Base-by-base conservation (phyloP, 164 flowering plant species). In the Macadamia tetraphylla region DNA sequence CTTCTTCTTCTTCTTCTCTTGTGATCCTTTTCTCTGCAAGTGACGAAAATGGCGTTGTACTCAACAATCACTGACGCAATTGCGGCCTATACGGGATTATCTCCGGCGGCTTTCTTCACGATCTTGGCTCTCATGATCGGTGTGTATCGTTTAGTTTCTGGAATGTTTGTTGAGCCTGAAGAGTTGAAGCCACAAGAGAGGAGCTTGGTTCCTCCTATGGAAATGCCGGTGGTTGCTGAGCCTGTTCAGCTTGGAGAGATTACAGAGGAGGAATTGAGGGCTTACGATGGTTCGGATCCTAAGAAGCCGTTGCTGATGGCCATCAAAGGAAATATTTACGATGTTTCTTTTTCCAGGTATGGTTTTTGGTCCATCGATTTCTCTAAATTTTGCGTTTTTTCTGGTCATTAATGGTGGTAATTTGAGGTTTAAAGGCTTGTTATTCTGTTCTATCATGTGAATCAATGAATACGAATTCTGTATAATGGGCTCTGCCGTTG, bases 71-170 rank as follows among this genome's bases (percentile, higher is more conserved):
- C 72, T 75, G 87, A 84, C 0, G 64, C 80, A 9, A 79, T 88
- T 15, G 59, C 77, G 68, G 59, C 57, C 62, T 83, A 84, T 80
- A 88, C 90, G 6, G 91, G 94, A 8, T 79, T 87, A 9, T 81
- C 89, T 1, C 88, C 89, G 40, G 69, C 85, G 63, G 88, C 83
- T 2, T 88, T 88, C 79, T 88, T 87, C 82, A 87, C 94, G 7
- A 81, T 87, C 60, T 53, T 76, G 6, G 87, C 83, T 3, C 55
- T 87, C 52, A 83, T 81, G 88, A 62, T 70, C 2, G 84, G 81
- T 3, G 84, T 78, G 6, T 88, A 85, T 79, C 81, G 70, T 57
- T 65, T 75, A 10, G 88, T 88, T 13, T 76, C 75, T 66, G 75
- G 78, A 63, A 75, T 88, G 83, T 88, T 88, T 66, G 86, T 85